These are phyloP conservation scores for Fusarium mundagurra DNA, from an alignment of 2,329 filamentous ascomycete species.

Conservation along the genomic window DNA sequence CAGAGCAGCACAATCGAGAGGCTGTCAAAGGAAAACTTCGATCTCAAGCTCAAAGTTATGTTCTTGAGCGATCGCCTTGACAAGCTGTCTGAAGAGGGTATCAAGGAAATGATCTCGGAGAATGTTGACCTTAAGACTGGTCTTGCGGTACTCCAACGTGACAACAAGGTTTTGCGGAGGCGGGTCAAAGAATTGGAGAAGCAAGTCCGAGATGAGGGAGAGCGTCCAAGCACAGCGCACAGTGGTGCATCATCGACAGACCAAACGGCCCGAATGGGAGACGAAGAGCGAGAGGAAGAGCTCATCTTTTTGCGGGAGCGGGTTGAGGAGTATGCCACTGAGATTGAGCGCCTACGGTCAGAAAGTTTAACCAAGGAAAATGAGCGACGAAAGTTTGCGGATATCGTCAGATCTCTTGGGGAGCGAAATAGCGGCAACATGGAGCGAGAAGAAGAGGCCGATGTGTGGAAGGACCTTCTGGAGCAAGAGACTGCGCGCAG, in stretches of 20 bases:
- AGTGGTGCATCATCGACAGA: conserved; percentile 68
- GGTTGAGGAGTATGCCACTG: conserved; percentile 82
- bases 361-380: conserved; percentile 83
- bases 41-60: conserved; percentile 96
- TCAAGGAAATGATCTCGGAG: conserved; percentile 98
- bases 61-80: conserved; percentile 94
- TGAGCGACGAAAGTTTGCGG: conserved; percentile 86
- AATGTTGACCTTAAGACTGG: conserved; percentile 96
- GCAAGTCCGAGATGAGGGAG: conserved; percentile 73
- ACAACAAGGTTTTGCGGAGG: conserved; percentile 84
- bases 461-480: conserved; percentile 94
- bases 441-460: conserved; percentile 70
- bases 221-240: conserved; percentile 67
- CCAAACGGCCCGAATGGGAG: conserved; percentile 63
- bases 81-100: conserved; percentile 92
- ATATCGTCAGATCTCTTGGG: conserved; percentile 72
- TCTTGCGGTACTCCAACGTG: conserved; percentile 87
- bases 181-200: conserved; percentile 89
- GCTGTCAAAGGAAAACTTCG: conserved; percentile 97
- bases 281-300: conserved; percentile 84
- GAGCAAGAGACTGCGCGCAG: conserved; percentile 90
- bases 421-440: conserved; percentile 61
- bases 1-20: conserved; percentile 97
- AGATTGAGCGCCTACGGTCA: conserved; percentile 83
- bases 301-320: conserved; percentile 85